phyloP scores from a whole-genome alignment of 2,329 filamentous ascomycete genomes.

The Sporothrix protearum region DNA sequence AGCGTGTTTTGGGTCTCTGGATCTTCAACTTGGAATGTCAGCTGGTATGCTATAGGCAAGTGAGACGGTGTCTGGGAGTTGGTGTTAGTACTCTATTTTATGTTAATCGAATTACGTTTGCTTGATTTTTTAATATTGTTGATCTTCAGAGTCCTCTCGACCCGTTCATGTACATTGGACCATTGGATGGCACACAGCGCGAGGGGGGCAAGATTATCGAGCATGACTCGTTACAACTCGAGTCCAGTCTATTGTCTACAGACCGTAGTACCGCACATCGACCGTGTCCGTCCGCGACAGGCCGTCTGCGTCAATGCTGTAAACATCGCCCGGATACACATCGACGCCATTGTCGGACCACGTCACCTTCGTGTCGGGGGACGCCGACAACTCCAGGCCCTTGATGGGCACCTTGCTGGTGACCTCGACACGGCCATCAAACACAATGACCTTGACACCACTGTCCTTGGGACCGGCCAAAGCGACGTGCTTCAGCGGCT shows the following conservation, averaged over 20 bases:
- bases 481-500: conserved; percentile 66
- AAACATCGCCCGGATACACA: conserved; percentile 59
- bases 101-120: no score
- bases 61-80: no score
- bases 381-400: conserved; percentile 56
- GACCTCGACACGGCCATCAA: not conserved
- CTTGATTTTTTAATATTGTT: no score
- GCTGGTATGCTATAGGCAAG: no score
- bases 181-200: conserved; percentile 32
- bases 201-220: not conserved
- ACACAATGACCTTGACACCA: conserved; percentile 37
- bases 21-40: no score
- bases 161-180: conserved; percentile 33
- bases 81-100: no score
- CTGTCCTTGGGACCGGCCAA: conserved; percentile 40
- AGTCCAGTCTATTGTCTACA: not conserved
- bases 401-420: conserved; percentile 57
- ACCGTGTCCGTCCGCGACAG: not conserved
- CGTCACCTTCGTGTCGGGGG: conserved; percentile 38
- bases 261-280: not conserved
- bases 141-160: no score
- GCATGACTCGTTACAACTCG: not conserved
- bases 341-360: conserved; percentile 67
- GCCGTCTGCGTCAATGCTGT: conserved; percentile 19
- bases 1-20: no score